Evolutionary conservation across 2,329 filamentous ascomycete genomes (phyloP).

Genomic region (Penicillium hesseltinei): DNA sequence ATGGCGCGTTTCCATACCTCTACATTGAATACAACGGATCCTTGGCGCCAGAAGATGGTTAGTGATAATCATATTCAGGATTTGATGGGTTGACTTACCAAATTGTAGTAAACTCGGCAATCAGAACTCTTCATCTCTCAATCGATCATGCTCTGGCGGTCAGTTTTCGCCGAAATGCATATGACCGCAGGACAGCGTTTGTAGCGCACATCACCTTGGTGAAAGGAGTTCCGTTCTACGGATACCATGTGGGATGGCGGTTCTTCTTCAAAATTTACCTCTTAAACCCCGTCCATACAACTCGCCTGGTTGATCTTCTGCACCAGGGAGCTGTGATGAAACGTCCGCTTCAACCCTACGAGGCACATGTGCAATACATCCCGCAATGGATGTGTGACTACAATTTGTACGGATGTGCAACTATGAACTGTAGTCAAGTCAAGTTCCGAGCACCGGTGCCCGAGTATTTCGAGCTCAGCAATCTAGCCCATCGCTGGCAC

Average conservation of each 20-base stretch:
- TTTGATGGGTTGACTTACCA: slow-evolving; percentile 12
- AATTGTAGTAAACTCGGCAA: slow-evolving; percentile 67
- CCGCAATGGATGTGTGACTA: slow-evolving; percentile 98
- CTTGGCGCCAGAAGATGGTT: slow-evolving; percentile 66
- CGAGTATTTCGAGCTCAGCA: slow-evolving; percentile 61
- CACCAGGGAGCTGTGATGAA: slow-evolving; percentile 86
- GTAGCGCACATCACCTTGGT: slow-evolving; percentile 89
- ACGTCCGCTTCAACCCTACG: slow-evolving; percentile 81
- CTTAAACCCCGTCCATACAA: slow-evolving; percentile 82
- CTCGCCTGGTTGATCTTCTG: slow-evolving; percentile 80
- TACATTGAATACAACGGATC: slow-evolving; percentile 80
- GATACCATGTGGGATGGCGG: slow-evolving; percentile 87
- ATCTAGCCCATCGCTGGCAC: slow-evolving; percentile 72
- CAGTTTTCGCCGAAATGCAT: slow-evolving; percentile 75
- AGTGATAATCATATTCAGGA: slow-evolving; percentile 24
- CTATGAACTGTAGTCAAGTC: slow-evolving; percentile 70
- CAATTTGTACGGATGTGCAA: slow-evolving; percentile 91
- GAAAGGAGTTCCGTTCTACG: slow-evolving; percentile 94
- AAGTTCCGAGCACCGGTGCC: slow-evolving; percentile 76
- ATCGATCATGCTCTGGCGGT: slow-evolving; percentile 88
- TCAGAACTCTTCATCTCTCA: slow-evolving; percentile 74
- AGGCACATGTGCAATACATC: slow-evolving; percentile 88
- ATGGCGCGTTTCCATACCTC: slow-evolving; percentile 94
- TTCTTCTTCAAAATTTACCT: slow-evolving; percentile 95
- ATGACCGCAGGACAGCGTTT: slow-evolving; percentile 67